A percentile compares a stretch with the other conserved stretches of the same genome.
Conservation (phyloP, 2,329 filamentous ascomycete genomes). For the Pyrenophora graminea region DNA sequence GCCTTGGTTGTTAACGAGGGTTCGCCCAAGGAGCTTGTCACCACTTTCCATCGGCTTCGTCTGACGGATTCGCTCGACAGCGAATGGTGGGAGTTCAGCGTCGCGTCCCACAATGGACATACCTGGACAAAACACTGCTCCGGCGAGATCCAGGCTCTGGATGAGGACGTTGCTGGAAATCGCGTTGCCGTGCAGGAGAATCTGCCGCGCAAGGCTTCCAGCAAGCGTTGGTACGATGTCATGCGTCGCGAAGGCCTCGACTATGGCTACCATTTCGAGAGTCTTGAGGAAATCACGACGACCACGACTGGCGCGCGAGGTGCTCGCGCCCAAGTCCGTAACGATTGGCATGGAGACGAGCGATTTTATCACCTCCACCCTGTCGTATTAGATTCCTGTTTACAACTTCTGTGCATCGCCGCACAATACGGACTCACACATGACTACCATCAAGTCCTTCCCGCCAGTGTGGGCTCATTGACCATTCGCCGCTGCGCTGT, state of each 20-base stretch:
- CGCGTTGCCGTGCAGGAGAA: too few relatives aligned
- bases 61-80: constrained; percentile 17
- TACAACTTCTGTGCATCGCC: neutral
- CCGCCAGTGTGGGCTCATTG: neutral
- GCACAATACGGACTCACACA: neutral
- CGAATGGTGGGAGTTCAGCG: constrained; percentile 17
- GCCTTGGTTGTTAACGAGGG: neutral
- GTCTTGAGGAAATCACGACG: neutral
- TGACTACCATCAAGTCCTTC: neutral
- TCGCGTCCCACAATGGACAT: constrained; percentile 18
- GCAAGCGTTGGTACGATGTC: too few relatives aligned
- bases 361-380: neutral
- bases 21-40: constrained; percentile 12
- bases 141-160: constrained; percentile 1
- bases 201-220: too few relatives aligned
- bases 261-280: neutral
- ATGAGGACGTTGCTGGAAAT: too few relatives aligned
- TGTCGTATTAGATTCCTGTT: neutral
- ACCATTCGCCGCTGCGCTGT: neutral
- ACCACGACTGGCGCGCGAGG: too few relatives aligned
- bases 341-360: neutral
- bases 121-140: constrained; percentile 29
- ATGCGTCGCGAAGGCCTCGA: too few relatives aligned
- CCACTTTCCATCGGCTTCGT: constrained; percentile 8
- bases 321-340: neutral